A percentile compares a stretch with the other conserved stretches of the same genome.
These are phyloP conservation scores for Hortaea sp. DNA, from an alignment of 2,329 filamentous ascomycete genomes.

Conservation along the genomic window DNA sequence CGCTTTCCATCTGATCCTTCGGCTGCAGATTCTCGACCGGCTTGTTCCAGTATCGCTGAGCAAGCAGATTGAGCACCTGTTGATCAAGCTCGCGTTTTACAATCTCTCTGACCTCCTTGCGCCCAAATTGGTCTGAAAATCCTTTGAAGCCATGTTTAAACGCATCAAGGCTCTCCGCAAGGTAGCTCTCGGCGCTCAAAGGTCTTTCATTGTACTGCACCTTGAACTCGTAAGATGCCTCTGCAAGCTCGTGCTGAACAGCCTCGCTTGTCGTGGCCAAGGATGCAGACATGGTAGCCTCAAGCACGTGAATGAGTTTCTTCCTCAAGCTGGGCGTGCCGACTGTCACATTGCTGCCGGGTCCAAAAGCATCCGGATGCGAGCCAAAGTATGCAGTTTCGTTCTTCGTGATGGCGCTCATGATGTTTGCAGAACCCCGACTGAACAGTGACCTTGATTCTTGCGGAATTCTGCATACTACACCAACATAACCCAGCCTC, in stretches of 20 bases:
- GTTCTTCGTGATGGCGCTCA: slow-evolving; percentile 72
- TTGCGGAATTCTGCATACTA: slow-evolving; percentile 72
- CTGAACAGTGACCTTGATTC: slow-evolving; percentile 64
- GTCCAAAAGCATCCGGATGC: slow-evolving; percentile 70
- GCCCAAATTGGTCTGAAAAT: slow-evolving; percentile 81
- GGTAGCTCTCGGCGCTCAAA: slow-evolving; percentile 87
- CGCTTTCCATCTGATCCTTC: slow-evolving; percentile 15
- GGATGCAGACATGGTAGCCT: slow-evolving; percentile 93
- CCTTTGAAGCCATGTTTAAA: slow-evolving; percentile 98
- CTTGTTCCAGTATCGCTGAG: slow-evolving; percentile 94
- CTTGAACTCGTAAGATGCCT: slow-evolving; percentile 97
- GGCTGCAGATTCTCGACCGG: slow-evolving; percentile 74
- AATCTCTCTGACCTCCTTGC: slow-evolving; percentile 77
- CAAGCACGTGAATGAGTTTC: slow-evolving; percentile 93
- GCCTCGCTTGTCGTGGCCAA: slow-evolving; percentile 82
- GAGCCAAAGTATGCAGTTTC: slow-evolving; percentile 79
- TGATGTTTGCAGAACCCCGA: slow-evolving; percentile 68
- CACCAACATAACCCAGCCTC: slow-evolving; percentile 90
- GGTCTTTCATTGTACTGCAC: slow-evolving; percentile 98
- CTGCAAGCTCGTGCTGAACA: slow-evolving; percentile 88
- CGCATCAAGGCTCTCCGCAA: slow-evolving; percentile 85
- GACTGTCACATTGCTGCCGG: slow-evolving; percentile 60
- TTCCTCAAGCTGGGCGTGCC: slow-evolving; percentile 82
- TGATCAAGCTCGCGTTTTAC: slow-evolving; percentile 91
- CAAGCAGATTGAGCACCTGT: slow-evolving; percentile 83